Conservation (phyloP, 2,329 filamentous ascomycete genomes). For the Ophiobolus disseminans region DNA sequence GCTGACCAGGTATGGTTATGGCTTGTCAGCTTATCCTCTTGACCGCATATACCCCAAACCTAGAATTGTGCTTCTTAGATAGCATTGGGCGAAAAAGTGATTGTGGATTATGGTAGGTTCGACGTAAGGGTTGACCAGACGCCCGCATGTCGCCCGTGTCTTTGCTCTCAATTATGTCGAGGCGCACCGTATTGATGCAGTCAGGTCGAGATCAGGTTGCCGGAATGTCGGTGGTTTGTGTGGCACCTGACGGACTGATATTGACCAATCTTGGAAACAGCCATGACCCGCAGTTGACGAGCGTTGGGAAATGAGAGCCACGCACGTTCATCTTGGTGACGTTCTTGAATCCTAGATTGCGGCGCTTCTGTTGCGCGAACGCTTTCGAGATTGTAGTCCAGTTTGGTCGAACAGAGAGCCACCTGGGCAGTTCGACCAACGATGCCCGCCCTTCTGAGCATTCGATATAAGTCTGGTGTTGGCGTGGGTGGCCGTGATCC, state of each 20-base stretch:
- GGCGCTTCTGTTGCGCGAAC: too few species aligned
- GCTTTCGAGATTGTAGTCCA: background rate
- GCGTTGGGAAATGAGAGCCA: too few species aligned
- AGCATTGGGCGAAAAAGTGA: too few species aligned
- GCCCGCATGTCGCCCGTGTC: background rate
- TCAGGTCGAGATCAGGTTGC: background rate
- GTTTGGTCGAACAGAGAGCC: background rate
- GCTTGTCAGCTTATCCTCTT: background rate
- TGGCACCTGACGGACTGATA: slow-evolving; percentile 13
- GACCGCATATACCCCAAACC: background rate
- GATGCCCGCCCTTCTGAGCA: background rate
- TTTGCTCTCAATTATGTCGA: background rate
- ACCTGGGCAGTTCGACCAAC: background rate
- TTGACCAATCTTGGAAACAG: slow-evolving; percentile 12
- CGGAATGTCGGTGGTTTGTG: background rate
- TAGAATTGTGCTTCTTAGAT: background rate
- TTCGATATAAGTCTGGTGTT: background rate
- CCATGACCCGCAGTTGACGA: background rate
- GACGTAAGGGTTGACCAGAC: too few species aligned
- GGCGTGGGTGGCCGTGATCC: slow-evolving; percentile 4
- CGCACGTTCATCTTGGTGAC: too few species aligned
- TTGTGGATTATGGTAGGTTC: too few species aligned
- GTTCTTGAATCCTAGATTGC: too few species aligned
- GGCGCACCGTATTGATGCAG: background rate
- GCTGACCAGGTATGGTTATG: background rate